Conservation (phyloP, 2,329 filamentous ascomycete genomes). For the Fusarium brevicatenulatum region DNA sequence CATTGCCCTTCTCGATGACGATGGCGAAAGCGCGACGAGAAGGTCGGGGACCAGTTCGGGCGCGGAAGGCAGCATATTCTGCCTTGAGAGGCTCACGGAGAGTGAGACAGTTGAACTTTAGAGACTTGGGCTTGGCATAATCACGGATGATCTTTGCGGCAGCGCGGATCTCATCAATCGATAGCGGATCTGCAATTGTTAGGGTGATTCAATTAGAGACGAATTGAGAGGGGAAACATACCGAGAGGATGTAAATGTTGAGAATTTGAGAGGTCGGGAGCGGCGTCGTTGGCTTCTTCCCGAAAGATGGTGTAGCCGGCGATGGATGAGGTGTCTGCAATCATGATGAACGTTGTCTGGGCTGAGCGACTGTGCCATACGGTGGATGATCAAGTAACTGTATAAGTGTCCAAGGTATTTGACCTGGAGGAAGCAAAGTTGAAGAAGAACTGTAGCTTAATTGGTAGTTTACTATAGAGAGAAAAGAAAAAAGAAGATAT, state of each 20-base stretch:
- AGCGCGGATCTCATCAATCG: conserved; percentile 62
- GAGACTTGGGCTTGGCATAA: conserved; percentile 44
- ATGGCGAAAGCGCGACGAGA: conserved; percentile 63
- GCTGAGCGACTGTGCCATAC: conserved; percentile 45
- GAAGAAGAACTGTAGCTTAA: not conserved
- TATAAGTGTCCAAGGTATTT: conserved; percentile 7
- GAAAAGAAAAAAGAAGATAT: not conserved
- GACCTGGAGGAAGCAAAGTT: not conserved
- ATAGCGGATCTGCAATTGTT: conserved; percentile 58
- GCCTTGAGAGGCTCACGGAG: conserved; percentile 72
- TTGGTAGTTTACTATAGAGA: conserved; percentile 2
- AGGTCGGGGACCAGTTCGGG: conserved; percentile 57
- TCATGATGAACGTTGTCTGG: conserved; percentile 53
- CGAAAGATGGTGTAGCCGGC: conserved; percentile 59
- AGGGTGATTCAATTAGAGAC: not conserved
- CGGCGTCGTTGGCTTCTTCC: conserved; percentile 53
- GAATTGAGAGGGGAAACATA: conserved; percentile 8
- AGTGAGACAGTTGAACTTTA: conserved; percentile 71
- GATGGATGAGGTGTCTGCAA: conserved; percentile 55
- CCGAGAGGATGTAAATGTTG: conserved; percentile 52
- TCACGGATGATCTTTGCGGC: conserved; percentile 61
- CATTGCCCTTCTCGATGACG: conserved; percentile 54
- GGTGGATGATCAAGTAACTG: conserved; percentile 13
- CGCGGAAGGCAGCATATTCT: conserved; percentile 70
- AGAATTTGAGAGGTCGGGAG: conserved; percentile 48